Percentiles rank a stretch among this genome's conserved stretches.
These are phyloP conservation scores for Hemerocallis citrina DNA, from an alignment of 106 monocot genomes.

Conservation along the genomic window DNA sequence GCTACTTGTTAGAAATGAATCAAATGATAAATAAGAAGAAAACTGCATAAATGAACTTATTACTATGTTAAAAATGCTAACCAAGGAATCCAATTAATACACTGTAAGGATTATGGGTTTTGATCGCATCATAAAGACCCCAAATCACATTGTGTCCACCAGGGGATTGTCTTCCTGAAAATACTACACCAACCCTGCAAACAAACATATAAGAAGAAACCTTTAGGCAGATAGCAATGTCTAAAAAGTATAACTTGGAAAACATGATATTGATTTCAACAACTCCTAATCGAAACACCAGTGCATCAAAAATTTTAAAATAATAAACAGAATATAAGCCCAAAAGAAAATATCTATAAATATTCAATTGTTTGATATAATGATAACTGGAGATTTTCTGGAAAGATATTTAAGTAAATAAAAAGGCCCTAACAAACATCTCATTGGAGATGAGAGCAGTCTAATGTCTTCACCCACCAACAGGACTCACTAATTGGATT, in stretches of 20 bases:
- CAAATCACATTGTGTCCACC: constrained; percentile 69
- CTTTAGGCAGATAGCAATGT: neutral
- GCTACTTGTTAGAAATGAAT: neutral
- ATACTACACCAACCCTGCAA: constrained; percentile 49
- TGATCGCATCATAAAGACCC: constrained; percentile 49
- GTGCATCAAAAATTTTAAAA: neutral
- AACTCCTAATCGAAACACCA: neutral
- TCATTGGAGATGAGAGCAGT: too few relatives aligned
- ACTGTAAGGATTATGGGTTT: constrained; percentile 28
- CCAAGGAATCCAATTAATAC: constrained; percentile 54
- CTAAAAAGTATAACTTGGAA: neutral
- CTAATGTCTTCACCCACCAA: too few relatives aligned
- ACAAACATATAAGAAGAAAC: neutral
- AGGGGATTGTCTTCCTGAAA: constrained; percentile 60
- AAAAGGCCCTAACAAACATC: too few relatives aligned
- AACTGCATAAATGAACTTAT: neutral
- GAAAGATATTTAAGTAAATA: too few relatives aligned
- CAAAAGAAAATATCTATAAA: neutral
- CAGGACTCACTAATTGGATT: too few relatives aligned
- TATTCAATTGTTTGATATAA: neutral
- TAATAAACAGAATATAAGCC: neutral
- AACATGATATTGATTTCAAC: neutral
- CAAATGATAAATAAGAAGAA: neutral
- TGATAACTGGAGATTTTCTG: too few relatives aligned
- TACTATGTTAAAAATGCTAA: constrained; percentile 11